phyloP scores from a whole-genome alignment of 2,329 filamentous ascomycete species.

The Nectriaceae sp. region DNA sequence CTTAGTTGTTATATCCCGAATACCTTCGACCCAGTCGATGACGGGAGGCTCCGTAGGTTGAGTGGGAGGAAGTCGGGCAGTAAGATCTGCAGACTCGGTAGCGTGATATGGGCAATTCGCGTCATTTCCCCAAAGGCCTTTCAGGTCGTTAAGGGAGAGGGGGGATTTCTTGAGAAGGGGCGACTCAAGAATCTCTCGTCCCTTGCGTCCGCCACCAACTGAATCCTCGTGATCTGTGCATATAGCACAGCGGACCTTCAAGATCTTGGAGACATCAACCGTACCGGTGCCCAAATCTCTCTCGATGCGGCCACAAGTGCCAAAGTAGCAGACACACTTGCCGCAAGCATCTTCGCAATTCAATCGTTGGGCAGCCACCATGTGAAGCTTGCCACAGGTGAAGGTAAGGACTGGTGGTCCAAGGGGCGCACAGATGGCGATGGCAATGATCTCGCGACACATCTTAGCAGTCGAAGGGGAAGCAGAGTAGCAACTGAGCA shows the following conservation, averaged over 20 bases:
- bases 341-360: constrained; percentile 17
- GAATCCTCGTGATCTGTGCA: constrained; percentile 21
- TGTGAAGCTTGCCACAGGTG: constrained; percentile 26
- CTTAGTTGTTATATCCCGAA: no score
- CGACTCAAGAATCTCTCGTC: constrained; percentile 17
- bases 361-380: constrained; percentile 15
- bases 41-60: no score
- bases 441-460: constrained; percentile 23
- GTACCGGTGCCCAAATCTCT: not conserved
- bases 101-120: constrained; percentile 13
- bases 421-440: constrained; percentile 24
- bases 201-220: constrained; percentile 8
- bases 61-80: no score
- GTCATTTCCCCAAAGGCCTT: constrained; percentile 12
- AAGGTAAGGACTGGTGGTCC: constrained; percentile 2
- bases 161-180: constrained; percentile 10
- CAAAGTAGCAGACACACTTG: constrained; percentile 24
- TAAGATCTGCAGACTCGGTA: no score
- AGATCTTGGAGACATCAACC: constrained; percentile 8
- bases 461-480: constrained; percentile 12
- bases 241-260: constrained; percentile 13
- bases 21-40: no score
- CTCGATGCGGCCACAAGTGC: constrained; percentile 21
- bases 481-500: no score
- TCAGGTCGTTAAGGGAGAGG: not conserved